Evolutionary conservation across 1,284 basidiomycete genomes (phyloP).

Genomic region (Meripilus lineatus): DNA sequence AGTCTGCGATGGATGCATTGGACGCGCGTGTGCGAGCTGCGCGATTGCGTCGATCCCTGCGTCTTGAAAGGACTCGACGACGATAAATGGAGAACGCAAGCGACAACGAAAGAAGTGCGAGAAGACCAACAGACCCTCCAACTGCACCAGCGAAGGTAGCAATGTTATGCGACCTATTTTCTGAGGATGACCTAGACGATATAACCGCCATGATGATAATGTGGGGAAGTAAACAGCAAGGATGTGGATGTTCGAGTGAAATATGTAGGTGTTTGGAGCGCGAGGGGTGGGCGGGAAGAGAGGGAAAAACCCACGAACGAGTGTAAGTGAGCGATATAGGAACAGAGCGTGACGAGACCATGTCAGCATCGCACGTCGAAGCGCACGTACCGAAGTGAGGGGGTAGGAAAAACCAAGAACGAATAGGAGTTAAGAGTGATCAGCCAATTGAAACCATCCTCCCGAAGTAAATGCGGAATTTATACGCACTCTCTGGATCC

Average conservation of each 20-base stretch:
- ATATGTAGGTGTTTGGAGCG: conserved; percentile 4
- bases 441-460: conserved; percentile 22
- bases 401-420: conserved; percentile 14
- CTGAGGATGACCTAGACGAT: conserved; percentile 10
- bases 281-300: conserved; percentile 16
- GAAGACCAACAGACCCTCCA: conserved; percentile 46
- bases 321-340: conserved; percentile 11
- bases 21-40: conserved; percentile 18
- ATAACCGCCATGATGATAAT: conserved; percentile 8
- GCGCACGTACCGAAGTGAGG: conserved; percentile 3
- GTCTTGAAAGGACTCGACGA: conserved; percentile 38
- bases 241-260: neutral
- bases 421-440: conserved; percentile 23
- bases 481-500: conserved; percentile 29
- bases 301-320: conserved; percentile 12
- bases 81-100: conserved; percentile 47
- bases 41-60: conserved; percentile 36
- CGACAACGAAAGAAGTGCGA: conserved; percentile 40
- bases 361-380: conserved; percentile 14
- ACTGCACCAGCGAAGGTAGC: conserved; percentile 51
- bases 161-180: conserved; percentile 30
- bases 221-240: neutral
- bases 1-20: conserved; percentile 21
- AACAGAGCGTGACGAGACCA: conserved; percentile 14
- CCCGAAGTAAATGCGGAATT: conserved; percentile 29